A percentile compares a stretch with the other conserved stretches of the same genome.
Conservation (phyloP, 768 basidiomycete genomes). For the Cyclocybe aegerita region DNA sequence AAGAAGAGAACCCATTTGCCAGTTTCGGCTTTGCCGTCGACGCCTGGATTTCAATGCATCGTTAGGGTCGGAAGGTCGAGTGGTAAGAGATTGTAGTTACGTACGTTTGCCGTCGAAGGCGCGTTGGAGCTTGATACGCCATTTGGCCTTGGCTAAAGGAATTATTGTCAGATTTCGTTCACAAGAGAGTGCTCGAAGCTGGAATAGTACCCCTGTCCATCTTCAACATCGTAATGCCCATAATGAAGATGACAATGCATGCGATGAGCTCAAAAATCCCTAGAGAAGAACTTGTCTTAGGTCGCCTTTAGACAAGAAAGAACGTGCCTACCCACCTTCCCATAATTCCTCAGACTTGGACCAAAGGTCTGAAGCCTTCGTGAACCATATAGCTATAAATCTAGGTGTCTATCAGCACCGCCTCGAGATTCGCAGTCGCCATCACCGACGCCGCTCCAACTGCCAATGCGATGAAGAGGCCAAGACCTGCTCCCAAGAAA, state of each 20-base stretch:
- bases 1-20: conserved; percentile 89
- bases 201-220: conserved; percentile 68
- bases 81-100: conserved; percentile 9
- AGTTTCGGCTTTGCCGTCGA: conserved; percentile 47
- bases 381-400: conserved; percentile 96
- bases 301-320: neutral
- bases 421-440: neutral
- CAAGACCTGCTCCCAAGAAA: conserved; percentile 68
- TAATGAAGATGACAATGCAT: conserved; percentile 81
- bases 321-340: conserved; percentile 65
- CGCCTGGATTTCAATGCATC: conserved; percentile 26
- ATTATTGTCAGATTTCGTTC: neutral
- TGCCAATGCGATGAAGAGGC: conserved; percentile 75
- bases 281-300: conserved; percentile 19
- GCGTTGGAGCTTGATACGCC: conserved; percentile 83
- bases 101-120: conserved; percentile 68
- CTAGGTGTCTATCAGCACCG: conserved; percentile 15
- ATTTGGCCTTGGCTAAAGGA: conserved; percentile 76
- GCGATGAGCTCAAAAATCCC: conserved; percentile 73
- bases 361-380: conserved; percentile 84
- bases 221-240: conserved; percentile 94
- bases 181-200: neutral
- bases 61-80: neutral
- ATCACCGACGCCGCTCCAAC: conserved; percentile 73
- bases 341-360: conserved; percentile 81